Conservation (phyloP, 225 moss, liverwort and hornwort genomes). For the Sphagnum tenellum region DNA sequence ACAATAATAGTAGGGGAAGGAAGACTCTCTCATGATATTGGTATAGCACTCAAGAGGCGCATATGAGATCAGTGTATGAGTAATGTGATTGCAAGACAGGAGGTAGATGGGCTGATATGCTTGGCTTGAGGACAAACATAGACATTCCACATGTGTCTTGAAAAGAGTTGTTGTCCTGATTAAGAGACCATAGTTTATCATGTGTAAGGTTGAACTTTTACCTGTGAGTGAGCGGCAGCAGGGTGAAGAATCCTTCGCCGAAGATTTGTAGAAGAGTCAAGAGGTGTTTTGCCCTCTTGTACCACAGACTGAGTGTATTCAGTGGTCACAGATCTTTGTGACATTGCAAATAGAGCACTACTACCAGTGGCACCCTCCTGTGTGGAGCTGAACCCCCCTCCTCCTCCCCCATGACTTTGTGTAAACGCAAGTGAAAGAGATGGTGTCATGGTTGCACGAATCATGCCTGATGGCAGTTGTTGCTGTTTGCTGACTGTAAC, state of each 20-base stretch:
- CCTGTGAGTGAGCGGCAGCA: constrained; percentile 57
- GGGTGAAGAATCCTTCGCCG: constrained; percentile 54
- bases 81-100: no score
- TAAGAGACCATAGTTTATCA: no score
- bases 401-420: constrained; percentile 53
- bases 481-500: no score
- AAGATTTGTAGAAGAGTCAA: constrained; percentile 26
- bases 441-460: constrained; percentile 65
- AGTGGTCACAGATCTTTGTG: constrained; percentile 34
- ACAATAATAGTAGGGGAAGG: no score
- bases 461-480: constrained; percentile 32
- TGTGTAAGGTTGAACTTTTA: constrained; percentile 8
- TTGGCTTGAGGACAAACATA: no score
- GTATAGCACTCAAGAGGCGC: no score
- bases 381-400: constrained; percentile 31
- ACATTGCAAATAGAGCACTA: constrained; percentile 78
- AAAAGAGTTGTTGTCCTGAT: no score
- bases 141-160: no score
- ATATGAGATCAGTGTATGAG: no score
- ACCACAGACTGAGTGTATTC: constrained; percentile 26
- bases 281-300: constrained; percentile 19
- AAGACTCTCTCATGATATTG: no score
- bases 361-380: constrained; percentile 28
- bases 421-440: constrained; percentile 37
- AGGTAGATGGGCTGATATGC: no score